Base-by-base conservation (phyloP, 2,329 filamentous ascomycete species). In the Hypoxylon rubiginosum region DNA sequence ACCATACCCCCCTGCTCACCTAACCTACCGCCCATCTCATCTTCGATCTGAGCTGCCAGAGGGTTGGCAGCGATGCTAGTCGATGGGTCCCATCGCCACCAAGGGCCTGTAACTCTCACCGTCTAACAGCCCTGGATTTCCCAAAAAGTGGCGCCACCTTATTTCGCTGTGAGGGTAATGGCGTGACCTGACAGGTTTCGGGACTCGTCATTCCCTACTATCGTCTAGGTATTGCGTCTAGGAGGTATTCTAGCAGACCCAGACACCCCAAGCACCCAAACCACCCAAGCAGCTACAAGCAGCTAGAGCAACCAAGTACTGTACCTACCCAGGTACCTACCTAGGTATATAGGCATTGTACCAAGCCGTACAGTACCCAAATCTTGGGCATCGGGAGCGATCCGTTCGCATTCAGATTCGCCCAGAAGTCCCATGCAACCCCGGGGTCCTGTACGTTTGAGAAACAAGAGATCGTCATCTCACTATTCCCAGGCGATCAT, bases 41-140 rank as follows among this genome's bases (percentile, higher is more conserved):
- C 70, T 72, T 72, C 70, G 70, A 72, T 72, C 70, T 72, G 59
- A 69, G 64, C 62, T 69, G 69, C 69, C 69, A 71, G 66, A 69
- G 58, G 56, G 66, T 67, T 71, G 65, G 68, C 53, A 59, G 55
- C 69, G 65, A 70, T 71, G 65, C 69, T 69, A 65, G 65, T 68
- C 62, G 53, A 69, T 68, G 63, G 69, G 56, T 19, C 63, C 61
- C 57, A 68, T 68, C 60, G 69, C 65, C 63, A 67, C 67, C 53
- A 64, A 64, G 59, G 66, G 50, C 46, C 60, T 65, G 58, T 64
- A 65, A 64, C 52, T 56, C 62, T 65, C 61, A 66, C 66, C 66
- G 64, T 68, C 63, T 65, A 69, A 65, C 66, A 68, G 63, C 66
- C 66, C 57, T 71, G 68, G 63, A 67, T 67, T 67, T 52, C 39